Conservation (phyloP, 2,329 filamentous ascomycete genomes). For the Ceratocystis lukuohia region DNA sequence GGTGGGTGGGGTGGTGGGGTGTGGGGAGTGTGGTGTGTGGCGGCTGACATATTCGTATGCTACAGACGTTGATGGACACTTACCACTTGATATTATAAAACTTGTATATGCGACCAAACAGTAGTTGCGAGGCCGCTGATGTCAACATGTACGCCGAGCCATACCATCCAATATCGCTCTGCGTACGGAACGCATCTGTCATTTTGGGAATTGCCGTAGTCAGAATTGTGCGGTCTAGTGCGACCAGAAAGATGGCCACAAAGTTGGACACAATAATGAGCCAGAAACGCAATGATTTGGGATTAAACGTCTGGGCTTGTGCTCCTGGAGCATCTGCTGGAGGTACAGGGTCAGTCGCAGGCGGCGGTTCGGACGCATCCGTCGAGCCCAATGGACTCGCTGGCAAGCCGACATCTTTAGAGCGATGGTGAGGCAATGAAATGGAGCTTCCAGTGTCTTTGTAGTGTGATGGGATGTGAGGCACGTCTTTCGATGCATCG, state of each 20-base stretch:
- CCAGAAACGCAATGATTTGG: constrained; percentile 43
- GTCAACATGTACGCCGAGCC: constrained; percentile 47
- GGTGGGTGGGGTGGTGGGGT: no score
- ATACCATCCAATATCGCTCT: constrained; percentile 49
- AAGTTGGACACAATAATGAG: constrained; percentile 41
- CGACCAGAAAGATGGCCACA: constrained; percentile 43
- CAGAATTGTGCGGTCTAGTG: constrained; percentile 41
- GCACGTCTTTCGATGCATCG: neutral
- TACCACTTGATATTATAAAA: constrained; percentile 37
- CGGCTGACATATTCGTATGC: no score
- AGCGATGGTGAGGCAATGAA: neutral
- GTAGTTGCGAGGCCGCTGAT: constrained; percentile 38
- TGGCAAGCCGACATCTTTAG: neutral
- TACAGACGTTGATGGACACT: constrained; percentile 17
- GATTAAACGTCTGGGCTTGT: constrained; percentile 32
- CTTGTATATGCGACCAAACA: constrained; percentile 39
- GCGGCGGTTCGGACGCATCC: constrained; percentile 24
- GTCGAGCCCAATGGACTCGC: neutral
- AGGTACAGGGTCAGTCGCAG: neutral
- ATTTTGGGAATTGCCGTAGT: constrained; percentile 40
- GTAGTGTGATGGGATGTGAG: neutral
- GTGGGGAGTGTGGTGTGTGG: no score
- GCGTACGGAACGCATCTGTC: constrained; percentile 38
- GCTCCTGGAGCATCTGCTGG: neutral
- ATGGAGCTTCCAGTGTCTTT: neutral